Conservation (phyloP, 1,139 yeast genomes). For the Scheffersomyces stambukii region DNA sequence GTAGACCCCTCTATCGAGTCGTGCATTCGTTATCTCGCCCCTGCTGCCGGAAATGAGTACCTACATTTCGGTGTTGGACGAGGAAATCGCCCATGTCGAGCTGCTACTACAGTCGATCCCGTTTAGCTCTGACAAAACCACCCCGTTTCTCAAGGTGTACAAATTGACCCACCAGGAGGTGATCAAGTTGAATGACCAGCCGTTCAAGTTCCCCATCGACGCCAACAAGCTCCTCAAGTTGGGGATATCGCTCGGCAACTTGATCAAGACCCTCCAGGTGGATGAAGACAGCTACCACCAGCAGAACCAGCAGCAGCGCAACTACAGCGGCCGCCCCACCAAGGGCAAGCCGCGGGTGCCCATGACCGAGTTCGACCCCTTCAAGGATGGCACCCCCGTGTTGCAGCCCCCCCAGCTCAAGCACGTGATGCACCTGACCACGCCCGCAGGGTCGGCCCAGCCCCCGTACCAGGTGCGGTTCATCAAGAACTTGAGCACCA, state of each 20-base stretch:
- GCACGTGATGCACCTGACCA: conserved; percentile 10
- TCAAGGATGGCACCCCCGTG: conserved; percentile 3
- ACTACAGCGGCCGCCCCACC: conserved; percentile 1
- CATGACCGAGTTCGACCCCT: conserved; percentile 4
- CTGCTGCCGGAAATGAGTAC: conserved; percentile 10
- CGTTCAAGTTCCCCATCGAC: conserved; percentile 31
- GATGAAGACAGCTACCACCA: conserved; percentile 30
- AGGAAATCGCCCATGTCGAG: conserved; percentile 26
- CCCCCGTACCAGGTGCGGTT: conserved; percentile 35
- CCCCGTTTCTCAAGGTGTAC: conserved; percentile 29
- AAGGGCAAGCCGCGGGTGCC: conserved; percentile 2
- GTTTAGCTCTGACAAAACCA: conserved; percentile 19
- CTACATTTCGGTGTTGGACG: conserved; percentile 15
- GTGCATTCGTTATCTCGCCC: too few relatives aligned
- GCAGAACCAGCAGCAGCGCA: conserved; percentile 9
- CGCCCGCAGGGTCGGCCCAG: conserved; percentile 7
- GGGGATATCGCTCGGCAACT: conserved; percentile 42
- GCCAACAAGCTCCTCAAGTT: conserved; percentile 37
- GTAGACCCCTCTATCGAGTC: too few relatives aligned
- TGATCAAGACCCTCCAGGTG: conserved; percentile 31
- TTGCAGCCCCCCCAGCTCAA: conserved; percentile 2
- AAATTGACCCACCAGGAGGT: conserved; percentile 27
- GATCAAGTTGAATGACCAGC: conserved; percentile 17
- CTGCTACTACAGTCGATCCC: conserved; percentile 34
- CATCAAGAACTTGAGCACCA: conserved; percentile 27